Evolutionary conservation across 176 grass and related monocot species (phyloP).

Genomic region (Cenchrus americanus): DNA sequence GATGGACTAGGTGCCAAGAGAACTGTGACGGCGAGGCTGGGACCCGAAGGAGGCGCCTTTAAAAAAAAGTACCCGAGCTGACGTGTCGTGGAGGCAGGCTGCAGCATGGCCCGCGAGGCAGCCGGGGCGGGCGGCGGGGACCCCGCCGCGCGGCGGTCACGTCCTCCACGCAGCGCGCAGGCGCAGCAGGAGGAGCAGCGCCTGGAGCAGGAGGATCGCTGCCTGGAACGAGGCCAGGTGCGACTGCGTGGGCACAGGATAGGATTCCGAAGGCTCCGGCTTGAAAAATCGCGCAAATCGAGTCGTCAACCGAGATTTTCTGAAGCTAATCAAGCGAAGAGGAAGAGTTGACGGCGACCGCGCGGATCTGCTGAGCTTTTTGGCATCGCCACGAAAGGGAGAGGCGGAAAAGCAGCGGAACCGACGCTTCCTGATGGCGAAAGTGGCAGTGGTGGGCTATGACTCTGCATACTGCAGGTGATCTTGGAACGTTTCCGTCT

Average conservation of each 20-base stretch:
- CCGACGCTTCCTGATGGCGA: background rate
- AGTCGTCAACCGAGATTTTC: background rate
- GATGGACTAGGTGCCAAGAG: background rate
- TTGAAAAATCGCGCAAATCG: background rate
- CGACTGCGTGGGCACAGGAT: constrained; percentile 19
- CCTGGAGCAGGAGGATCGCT: background rate
- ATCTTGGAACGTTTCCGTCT: background rate
- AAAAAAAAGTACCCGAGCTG: background rate
- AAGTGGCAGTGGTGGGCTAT: background rate
- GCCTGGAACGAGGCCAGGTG: background rate
- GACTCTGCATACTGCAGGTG: too few species aligned
- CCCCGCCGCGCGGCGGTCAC: background rate
- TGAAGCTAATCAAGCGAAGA: background rate
- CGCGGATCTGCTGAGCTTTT: background rate
- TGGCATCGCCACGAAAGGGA: background rate
- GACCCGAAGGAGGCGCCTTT: background rate
- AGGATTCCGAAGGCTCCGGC: background rate
- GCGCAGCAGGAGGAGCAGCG: background rate
- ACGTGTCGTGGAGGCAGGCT: background rate
- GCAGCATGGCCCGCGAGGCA: background rate
- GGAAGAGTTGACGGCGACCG: background rate
- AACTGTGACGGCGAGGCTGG: background rate
- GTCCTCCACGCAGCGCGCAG: background rate
- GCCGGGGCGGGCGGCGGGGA: background rate
- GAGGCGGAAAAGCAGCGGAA: background rate